These are phyloP conservation scores for Daedaleopsis nitida DNA, from an alignment of 768 basidiomycete genomes.

Conservation along the genomic window DNA sequence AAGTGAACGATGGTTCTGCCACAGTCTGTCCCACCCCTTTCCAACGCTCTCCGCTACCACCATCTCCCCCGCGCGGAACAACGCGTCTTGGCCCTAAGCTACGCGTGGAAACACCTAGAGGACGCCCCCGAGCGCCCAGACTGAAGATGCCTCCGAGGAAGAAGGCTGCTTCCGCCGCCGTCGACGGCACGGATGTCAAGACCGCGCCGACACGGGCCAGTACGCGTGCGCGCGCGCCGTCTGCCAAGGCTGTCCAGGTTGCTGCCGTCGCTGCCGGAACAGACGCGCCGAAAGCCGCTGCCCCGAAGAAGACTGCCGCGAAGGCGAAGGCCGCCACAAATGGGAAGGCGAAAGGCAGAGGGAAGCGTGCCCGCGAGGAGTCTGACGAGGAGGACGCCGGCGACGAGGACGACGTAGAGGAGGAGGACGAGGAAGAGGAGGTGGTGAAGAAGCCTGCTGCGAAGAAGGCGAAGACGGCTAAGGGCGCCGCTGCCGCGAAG, in stretches of 20 bases:
- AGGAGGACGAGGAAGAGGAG: constrained; percentile 7
- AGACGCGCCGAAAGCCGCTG: constrained; percentile 15
- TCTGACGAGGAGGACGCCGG: constrained; percentile 10
- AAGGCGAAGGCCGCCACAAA: constrained; percentile 30
- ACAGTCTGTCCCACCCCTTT: too few relatives aligned
- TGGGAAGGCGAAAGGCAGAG: constrained; percentile 14
- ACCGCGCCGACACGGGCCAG: constrained; percentile 34
- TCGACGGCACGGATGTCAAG: constrained; percentile 28
- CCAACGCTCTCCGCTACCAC: background rate
- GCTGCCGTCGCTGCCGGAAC: constrained; percentile 22
- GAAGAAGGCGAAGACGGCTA: constrained; percentile 16
- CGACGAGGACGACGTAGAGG: constrained; percentile 1
- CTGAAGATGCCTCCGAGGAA: constrained; percentile 37
- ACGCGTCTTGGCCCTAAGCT: too few relatives aligned
- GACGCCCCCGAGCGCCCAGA: too few relatives aligned
- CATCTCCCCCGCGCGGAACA: background rate
- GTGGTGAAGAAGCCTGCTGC: constrained; percentile 13
- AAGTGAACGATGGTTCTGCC: background rate
- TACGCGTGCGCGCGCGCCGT: constrained; percentile 33
- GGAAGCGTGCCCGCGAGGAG: constrained; percentile 21
- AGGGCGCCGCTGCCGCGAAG: constrained; percentile 21
- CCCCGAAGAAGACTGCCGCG: constrained; percentile 24
- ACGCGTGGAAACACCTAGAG: too few relatives aligned
- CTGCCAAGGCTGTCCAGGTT: constrained; percentile 21
- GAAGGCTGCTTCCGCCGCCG: constrained; percentile 38